phyloP scores from a whole-genome alignment of 1,284 basidiomycete genomes.

The Ganoderma lingzhi region DNA sequence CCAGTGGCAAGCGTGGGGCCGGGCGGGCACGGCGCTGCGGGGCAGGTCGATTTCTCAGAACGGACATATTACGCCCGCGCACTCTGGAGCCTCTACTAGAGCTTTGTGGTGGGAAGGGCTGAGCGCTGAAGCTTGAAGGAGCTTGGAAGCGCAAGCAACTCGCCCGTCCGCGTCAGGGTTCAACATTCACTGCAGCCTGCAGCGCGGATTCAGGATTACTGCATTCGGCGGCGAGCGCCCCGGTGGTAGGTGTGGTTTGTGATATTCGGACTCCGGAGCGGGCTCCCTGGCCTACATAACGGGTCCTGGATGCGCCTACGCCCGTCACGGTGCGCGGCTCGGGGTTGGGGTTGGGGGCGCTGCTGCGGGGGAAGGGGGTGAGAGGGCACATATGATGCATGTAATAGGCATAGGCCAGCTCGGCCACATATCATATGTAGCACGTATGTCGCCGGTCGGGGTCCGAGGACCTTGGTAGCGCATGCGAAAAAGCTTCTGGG shows the following conservation, averaged over 20 bases:
- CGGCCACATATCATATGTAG: background rate
- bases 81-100: background rate
- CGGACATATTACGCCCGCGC: slow-evolving; percentile 21
- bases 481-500: background rate
- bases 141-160: no score
- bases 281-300: background rate
- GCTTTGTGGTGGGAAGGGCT: background rate
- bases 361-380: background rate
- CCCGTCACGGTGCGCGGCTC: background rate
- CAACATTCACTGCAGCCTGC: no score
- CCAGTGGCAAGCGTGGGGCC: background rate
- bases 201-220: background rate
- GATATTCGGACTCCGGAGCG: background rate
- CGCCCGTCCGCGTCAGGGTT: no score
- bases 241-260: no score
- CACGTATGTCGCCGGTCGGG: background rate
- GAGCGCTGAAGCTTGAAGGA: background rate
- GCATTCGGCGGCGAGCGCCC: no score
- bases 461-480: background rate
- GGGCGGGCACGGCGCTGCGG: background rate
- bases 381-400: background rate
- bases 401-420: background rate
- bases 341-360: background rate
- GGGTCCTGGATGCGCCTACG: background rate
- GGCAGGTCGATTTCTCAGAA: slow-evolving; percentile 13